Percentiles rank a stretch among this genome's conserved stretches.
Evolutionary conservation across 768 basidiomycete genomes (phyloP).

Genomic region (Steccherinum ochraceum): DNA sequence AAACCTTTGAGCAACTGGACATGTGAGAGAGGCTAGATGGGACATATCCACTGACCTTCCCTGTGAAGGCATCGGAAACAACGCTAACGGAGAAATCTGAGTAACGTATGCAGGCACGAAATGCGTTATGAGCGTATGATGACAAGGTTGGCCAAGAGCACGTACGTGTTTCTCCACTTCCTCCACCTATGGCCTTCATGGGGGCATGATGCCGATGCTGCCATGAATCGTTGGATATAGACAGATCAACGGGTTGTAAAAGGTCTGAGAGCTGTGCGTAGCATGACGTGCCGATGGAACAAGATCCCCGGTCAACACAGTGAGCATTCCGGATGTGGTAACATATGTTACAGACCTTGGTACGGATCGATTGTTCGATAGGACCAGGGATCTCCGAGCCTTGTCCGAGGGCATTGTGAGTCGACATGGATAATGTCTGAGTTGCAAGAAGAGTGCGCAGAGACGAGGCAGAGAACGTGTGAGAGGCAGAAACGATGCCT

Average conservation of each 20-base stretch:
- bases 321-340: background rate
- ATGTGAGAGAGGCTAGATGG: no score
- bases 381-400: constrained; percentile 11
- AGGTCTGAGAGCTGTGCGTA: constrained; percentile 50
- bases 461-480: background rate
- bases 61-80: constrained; percentile 65
- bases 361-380: constrained; percentile 13
- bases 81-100: constrained; percentile 74
- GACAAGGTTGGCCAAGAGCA: constrained; percentile 10
- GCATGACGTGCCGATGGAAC: background rate
- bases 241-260: constrained; percentile 57
- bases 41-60: constrained; percentile 53
- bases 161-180: constrained; percentile 79
- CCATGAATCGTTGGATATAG: constrained; percentile 77
- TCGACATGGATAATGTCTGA: no score
- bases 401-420: background rate
- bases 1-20: background rate
- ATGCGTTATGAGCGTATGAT: background rate
- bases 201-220: constrained; percentile 80
- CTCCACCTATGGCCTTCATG: constrained; percentile 66
- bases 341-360: constrained; percentile 15
- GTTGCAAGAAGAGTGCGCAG: background rate
- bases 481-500: background rate
- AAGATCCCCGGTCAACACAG: background rate
- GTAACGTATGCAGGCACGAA: background rate